Evolutionary conservation across 2,329 filamentous ascomycete genomes (phyloP).

Genomic region (Delphinella strobiligena): DNA sequence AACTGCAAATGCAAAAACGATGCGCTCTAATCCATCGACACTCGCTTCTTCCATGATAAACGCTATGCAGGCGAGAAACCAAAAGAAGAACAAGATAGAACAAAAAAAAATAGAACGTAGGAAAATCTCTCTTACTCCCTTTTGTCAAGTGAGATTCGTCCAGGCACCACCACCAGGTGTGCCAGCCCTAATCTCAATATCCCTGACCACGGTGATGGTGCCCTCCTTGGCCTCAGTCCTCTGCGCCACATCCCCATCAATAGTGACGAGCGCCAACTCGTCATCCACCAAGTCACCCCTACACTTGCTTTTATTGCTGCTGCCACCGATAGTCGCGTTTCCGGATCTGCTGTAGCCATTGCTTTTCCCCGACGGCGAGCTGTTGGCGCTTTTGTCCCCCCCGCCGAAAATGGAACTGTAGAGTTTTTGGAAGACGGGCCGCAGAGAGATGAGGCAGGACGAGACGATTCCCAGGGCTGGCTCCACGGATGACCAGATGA

Average conservation of each 20-base stretch:
- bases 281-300: neutral
- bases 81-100: no score
- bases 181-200: no score
- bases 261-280: neutral
- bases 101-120: no score
- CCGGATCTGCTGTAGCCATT: neutral
- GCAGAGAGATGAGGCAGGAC: neutral
- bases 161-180: no score
- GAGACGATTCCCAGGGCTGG: constrained; percentile 1
- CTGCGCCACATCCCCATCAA: neutral
- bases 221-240: no score
- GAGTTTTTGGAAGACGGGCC: neutral
- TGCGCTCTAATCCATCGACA: no score
- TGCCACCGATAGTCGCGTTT: neutral
- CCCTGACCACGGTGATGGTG: no score
- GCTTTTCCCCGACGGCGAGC: neutral
- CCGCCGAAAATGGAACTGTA: neutral
- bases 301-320: neutral
- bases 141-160: no score
- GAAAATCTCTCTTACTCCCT: no score
- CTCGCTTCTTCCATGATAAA: no score
- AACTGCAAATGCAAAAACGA: no score
- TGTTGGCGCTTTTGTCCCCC: neutral
- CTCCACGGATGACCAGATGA: constrained; percentile 1
- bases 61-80: no score